These are phyloP conservation scores for Coemansia sp. DNA, from an alignment of 192 early-diverging fungal genomes.

Conservation along the genomic window DNA sequence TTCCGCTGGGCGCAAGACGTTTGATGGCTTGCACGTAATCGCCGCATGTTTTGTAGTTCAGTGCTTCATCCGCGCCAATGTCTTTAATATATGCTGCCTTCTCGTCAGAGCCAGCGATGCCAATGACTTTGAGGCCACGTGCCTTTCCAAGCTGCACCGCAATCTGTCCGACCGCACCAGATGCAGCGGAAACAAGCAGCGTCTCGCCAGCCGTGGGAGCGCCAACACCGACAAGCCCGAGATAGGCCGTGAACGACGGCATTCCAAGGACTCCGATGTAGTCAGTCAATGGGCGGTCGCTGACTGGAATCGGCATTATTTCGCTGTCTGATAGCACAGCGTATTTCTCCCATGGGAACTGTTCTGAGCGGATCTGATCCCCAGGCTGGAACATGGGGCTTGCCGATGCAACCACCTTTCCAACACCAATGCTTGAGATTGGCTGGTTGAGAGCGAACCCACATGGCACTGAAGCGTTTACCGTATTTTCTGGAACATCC, in stretches of 20 bases:
- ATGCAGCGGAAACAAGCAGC: constrained; percentile 73
- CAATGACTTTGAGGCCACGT: constrained; percentile 77
- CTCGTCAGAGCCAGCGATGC: constrained; percentile 79
- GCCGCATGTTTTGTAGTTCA: constrained; percentile 89
- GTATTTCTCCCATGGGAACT: constrained; percentile 63
- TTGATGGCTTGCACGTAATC: constrained; percentile 52
- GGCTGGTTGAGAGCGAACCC: constrained; percentile 58
- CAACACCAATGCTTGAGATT: constrained; percentile 63
- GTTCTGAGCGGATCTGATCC: constrained; percentile 61
- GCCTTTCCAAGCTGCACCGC: constrained; percentile 78
- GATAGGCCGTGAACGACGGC: constrained; percentile 79
- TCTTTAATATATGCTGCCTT: constrained; percentile 73
- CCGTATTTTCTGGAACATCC: constrained; percentile 24
- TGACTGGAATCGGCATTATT: constrained; percentile 59
- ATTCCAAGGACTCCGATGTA: constrained; percentile 65
- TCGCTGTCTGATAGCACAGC: constrained; percentile 44
- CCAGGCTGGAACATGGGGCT: constrained; percentile 60
- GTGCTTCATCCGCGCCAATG: constrained; percentile 74
- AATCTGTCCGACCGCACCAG: constrained; percentile 73
- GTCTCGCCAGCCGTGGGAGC: constrained; percentile 80
- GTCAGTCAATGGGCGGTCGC: constrained; percentile 54
- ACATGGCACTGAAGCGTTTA: background rate
- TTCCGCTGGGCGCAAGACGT: constrained; percentile 68
- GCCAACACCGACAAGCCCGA: constrained; percentile 61
- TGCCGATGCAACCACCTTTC: constrained; percentile 64